A percentile compares a stretch with the other conserved stretches of the same genome.
These are phyloP conservation scores for Phytopythium boreale DNA, from an alignment of 352 stramenopile species.

Conservation along the genomic window DNA sequence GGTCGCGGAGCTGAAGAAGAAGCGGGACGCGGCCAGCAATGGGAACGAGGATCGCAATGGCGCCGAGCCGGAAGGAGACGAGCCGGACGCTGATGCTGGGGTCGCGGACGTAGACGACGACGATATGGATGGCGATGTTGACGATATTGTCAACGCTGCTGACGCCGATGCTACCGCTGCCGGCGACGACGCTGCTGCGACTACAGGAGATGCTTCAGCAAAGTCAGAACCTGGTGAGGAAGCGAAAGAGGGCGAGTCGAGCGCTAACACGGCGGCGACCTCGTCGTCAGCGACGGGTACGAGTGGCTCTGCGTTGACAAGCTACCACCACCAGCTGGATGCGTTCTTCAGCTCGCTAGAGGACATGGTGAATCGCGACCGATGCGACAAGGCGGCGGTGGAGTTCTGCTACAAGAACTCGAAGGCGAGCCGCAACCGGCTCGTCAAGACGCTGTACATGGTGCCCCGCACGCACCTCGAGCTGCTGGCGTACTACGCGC, in stretches of 20 bases:
- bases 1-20: conserved; percentile 82
- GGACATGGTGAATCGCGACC: conserved; percentile 93
- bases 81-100: conserved; percentile 23
- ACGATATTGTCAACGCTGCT: conserved; percentile 32
- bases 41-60: conserved; percentile 42
- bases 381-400: conserved; percentile 94
- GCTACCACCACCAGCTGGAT: conserved; percentile 94
- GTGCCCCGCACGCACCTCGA: conserved; percentile 93
- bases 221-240: conserved; percentile 22
- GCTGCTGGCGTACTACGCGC: conserved; percentile 94
- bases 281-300: conserved; percentile 6
- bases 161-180: conserved; percentile 15
- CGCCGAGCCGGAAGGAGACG: conserved; percentile 32
- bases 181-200: conserved; percentile 20
- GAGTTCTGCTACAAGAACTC: conserved; percentile 96
- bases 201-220: conserved; percentile 9
- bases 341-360: conserved; percentile 90
- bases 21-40: conserved; percentile 48
- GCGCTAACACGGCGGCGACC: background rate
- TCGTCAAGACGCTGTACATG: conserved; percentile 93
- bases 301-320: conserved; percentile 13
- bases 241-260: conserved; percentile 16
- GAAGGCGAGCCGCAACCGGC: conserved; percentile 88
- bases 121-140: conserved; percentile 31
- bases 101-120: conserved; percentile 12